phyloP scores from a whole-genome alignment of 208 protist species.

The Blechomonas ayalai region DNA sequence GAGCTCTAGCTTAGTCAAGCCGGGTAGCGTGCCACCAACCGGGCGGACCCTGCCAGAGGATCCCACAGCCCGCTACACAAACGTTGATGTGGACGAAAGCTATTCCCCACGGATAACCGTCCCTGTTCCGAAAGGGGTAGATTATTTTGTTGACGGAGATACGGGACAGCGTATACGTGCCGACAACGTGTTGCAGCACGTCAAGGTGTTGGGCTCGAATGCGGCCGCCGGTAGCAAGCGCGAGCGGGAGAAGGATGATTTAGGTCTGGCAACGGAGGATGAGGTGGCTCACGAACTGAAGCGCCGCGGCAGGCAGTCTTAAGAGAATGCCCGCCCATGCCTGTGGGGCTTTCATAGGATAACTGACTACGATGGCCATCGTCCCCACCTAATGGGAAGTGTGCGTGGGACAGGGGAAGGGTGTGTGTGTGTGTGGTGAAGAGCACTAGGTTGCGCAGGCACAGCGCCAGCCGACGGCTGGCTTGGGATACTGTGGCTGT shows the following conservation, averaged over 20 bases:
- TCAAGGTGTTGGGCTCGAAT: neutral
- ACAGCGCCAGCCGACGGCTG: too few species aligned
- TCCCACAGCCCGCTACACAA: neutral
- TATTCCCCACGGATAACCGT: slow-evolving; percentile 4
- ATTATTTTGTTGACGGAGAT: slow-evolving; percentile 15
- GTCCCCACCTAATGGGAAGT: too few species aligned
- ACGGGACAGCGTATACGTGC: slow-evolving; percentile 7
- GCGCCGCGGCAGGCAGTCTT: too few species aligned
- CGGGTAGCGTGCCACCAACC: neutral
- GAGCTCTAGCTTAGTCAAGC: slow-evolving; percentile 42
- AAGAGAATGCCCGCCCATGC: too few species aligned
- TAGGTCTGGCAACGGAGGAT: slow-evolving; percentile 16
- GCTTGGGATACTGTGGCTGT: neutral
- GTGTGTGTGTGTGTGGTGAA: neutral
- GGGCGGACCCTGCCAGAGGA: slow-evolving; percentile 1
- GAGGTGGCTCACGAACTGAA: slow-evolving; percentile 17
- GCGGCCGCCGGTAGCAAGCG: slow-evolving; percentile 1
- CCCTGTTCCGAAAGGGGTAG: neutral
- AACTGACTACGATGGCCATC: too few species aligned
- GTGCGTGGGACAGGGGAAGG: neutral
- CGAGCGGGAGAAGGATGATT: slow-evolving; percentile 3
- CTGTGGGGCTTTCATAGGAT: too few species aligned
- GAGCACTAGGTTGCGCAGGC: too few species aligned
- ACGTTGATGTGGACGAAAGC: slow-evolving; percentile 2
- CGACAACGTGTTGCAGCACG: neutral